phyloP scores from a whole-genome alignment of 1,284 basidiomycete genomes.

The Peniophora sp. region DNA sequence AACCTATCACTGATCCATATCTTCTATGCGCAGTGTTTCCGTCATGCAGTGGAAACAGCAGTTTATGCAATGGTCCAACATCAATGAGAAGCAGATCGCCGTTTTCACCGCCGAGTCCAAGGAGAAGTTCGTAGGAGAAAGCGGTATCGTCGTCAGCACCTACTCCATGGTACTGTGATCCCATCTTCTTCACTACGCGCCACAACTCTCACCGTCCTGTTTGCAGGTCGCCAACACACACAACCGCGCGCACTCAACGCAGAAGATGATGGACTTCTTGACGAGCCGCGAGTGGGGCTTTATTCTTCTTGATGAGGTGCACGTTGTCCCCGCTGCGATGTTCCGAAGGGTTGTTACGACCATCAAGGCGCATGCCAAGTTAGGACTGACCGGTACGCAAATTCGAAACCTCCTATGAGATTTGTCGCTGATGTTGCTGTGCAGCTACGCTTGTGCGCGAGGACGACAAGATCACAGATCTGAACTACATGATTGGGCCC shows the following conservation, averaged over 20 bases:
- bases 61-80: conserved; percentile 96
- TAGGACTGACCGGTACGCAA: conserved; percentile 79
- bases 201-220: too few species aligned
- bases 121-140: conserved; percentile 93
- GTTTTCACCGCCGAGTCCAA: conserved; percentile 96
- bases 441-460: conserved; percentile 94
- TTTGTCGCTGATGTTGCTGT: too few species aligned
- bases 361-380: conserved; percentile 95
- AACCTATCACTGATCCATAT: conserved; percentile 7
- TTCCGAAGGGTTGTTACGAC: conserved; percentile 93
- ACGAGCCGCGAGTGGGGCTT: conserved; percentile 94
- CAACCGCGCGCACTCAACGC: conserved; percentile 92
- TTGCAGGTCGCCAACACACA: conserved; percentile 95
- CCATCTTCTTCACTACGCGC: too few species aligned
- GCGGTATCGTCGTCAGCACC: conserved; percentile 94
- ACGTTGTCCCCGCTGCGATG: conserved; percentile 96
- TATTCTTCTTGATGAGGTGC: conserved; percentile 92
- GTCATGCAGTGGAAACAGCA: conserved; percentile 98
- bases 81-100: conserved; percentile 90
- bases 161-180: too few species aligned
- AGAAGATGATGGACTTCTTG: conserved; percentile 99
- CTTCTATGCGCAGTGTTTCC: conserved; percentile 61
- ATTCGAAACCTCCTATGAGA: too few species aligned
- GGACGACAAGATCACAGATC: conserved; percentile 97
- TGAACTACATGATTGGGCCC: conserved; percentile 99